These are phyloP conservation scores for Trypanosoma scelopori DNA, from an alignment of 208 protist genomes.

Conservation along the genomic window DNA sequence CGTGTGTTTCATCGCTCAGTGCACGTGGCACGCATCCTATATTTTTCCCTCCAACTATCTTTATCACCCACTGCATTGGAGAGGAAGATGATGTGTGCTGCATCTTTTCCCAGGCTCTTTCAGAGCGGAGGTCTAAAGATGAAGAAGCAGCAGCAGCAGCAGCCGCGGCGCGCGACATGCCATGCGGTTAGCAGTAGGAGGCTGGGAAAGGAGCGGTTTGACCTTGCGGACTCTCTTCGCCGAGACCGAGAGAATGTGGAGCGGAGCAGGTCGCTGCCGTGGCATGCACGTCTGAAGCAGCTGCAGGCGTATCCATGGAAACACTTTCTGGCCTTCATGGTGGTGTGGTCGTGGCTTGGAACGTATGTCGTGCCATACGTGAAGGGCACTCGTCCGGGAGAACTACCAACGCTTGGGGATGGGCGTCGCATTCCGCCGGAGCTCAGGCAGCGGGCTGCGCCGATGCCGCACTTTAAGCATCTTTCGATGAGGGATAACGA, in stretches of 20 bases:
- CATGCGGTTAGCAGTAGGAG: conserved; percentile 44
- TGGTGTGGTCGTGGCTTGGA: conserved; percentile 67
- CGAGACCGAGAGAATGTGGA: conserved; percentile 52
- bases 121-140: conserved; percentile 11
- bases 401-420: conserved; percentile 35
- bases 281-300: conserved; percentile 39
- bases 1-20: no score
- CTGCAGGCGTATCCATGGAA: conserved; percentile 74
- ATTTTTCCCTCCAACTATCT: no score
- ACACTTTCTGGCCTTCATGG: conserved; percentile 68
- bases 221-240: conserved; percentile 38
- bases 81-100: neutral
- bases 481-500: no score
- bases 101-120: neutral
- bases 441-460: conserved; percentile 25
- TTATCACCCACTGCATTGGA: no score
- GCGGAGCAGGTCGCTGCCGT: conserved; percentile 39
- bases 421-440: conserved; percentile 33
- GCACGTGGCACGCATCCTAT: no score
- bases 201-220: conserved; percentile 53
- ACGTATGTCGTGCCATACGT: conserved; percentile 68
- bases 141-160: no score
- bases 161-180: conserved; percentile 36
- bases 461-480: conserved; percentile 36
- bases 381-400: conserved; percentile 43